A percentile compares a stretch with the other conserved stretches of the same genome.
These are phyloP conservation scores for Mortierella sp. DNA, from an alignment of 371 early-diverging fungal genomes.

Conservation along the genomic window DNA sequence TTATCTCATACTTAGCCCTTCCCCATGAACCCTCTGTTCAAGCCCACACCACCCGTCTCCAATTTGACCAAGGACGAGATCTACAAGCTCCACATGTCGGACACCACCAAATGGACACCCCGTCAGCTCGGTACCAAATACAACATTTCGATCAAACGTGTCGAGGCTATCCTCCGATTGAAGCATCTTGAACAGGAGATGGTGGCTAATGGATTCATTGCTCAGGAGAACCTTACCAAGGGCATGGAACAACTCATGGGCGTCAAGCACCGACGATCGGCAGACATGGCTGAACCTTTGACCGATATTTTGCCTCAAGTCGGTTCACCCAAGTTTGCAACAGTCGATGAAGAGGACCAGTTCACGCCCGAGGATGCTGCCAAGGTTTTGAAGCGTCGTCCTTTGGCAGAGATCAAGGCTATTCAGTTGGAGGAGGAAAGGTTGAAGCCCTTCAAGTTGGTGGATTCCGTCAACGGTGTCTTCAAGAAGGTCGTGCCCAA, in stretches of 20 bases:
- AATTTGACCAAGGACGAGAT: conserved; percentile 78
- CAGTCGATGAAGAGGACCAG: conserved; percentile 78
- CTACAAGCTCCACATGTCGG: conserved; percentile 69
- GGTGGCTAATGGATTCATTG: conserved; percentile 63
- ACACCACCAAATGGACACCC: conserved; percentile 74
- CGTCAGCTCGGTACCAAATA: conserved; percentile 78
- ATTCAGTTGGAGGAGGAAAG: conserved; percentile 56
- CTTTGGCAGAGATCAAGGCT: conserved; percentile 73
- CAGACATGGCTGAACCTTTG: conserved; percentile 66
- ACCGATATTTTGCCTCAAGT: conserved; percentile 71
- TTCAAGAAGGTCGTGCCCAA: conserved; percentile 10
- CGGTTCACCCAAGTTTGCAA: conserved; percentile 80
- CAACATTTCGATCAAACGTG: conserved; percentile 84
- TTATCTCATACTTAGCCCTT: conserved; percentile 76
- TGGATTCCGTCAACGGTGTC: conserved; percentile 33
- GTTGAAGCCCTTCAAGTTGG: conserved; percentile 52
- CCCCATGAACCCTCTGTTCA: conserved; percentile 90
- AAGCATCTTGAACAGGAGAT: conserved; percentile 82
- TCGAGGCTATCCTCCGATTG: conserved; percentile 90
- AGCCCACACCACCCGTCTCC: conserved; percentile 81
- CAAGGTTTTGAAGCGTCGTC: conserved; percentile 75
- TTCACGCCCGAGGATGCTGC: conserved; percentile 88
- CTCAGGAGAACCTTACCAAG: conserved; percentile 49
- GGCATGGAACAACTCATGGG: conserved; percentile 91
- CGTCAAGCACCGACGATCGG: conserved; percentile 54